Base-by-base conservation (phyloP, 768 basidiomycete species). In the Chalciporus pseudorubinellus region DNA sequence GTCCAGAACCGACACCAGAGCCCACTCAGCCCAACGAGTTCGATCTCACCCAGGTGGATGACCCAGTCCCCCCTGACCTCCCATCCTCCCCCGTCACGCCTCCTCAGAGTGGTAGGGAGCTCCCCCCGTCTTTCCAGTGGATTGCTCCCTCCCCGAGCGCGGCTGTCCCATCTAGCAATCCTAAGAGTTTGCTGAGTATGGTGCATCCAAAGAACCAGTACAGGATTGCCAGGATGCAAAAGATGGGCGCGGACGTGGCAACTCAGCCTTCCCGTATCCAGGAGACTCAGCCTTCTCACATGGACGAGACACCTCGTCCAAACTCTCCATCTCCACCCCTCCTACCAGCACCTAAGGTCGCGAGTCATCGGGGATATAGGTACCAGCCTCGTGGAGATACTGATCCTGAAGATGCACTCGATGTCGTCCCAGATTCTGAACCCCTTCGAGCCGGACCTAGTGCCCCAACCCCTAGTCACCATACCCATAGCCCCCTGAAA, bases 341-440 rank as follows among this genome's bases (percentile, higher is more conserved):
- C 34, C 56, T 18, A 24, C 48, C 48, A 20, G n/a, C 49, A 33
- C 24, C 45, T 16, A 48, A 44, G 39, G 11, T 14, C 11, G 4
- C 21, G 16, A 10, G 6, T 43, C 21, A 44, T 34, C 54, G 24
- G 29, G 41, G 19, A 16, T 21, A 10, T 28, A 26, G 20, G 16
- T 26, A 43, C 12, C 59, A 39, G 29, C 36, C 8, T 39, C 48
- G 2, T 14, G 20, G 16, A 43, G 48, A 22, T 14, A 53, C 55
- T 16, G 60, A 58, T 21, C 46, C 34, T 38, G 74, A 73, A 36
- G 75, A 74, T 56, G 46, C 56, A 5, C 71, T 76, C 57, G 81
- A 81, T 28, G 49, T 84, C 45, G 72, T 88, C 14, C 83, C 85
- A 3, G 86, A 87, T 60, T 87, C 85, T 3, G 85, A 86, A 55